A percentile compares a stretch with the other conserved stretches of the same genome.
These are phyloP conservation scores for Aureobasidium sp. DNA, from an alignment of 2,329 filamentous ascomycete genomes.

Conservation along the genomic window DNA sequence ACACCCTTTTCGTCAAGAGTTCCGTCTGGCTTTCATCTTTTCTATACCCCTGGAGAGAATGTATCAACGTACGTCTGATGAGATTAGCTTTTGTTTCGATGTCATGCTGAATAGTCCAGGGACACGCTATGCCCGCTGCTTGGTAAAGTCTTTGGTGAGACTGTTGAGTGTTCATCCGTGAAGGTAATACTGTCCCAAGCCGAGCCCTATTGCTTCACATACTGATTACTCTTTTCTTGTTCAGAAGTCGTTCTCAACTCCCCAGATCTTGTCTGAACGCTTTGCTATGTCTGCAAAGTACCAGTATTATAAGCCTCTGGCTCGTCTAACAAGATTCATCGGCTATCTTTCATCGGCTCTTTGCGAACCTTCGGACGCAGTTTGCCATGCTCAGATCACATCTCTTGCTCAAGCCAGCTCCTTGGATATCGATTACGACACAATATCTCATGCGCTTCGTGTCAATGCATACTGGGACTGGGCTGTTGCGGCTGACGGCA, in stretches of 20 bases:
- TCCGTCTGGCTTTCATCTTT: constrained; percentile 74
- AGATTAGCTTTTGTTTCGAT: not conserved
- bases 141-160: constrained; percentile 48
- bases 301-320: constrained; percentile 64
- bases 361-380: not conserved
- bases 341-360: not conserved
- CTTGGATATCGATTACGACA: constrained; percentile 72
- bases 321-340: constrained; percentile 26
- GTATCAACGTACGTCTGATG: constrained; percentile 29
- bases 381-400: constrained; percentile 46
- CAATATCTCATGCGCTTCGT: constrained; percentile 57
- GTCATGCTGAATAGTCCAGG: constrained; percentile 26
- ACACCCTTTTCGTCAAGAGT: constrained; percentile 68
- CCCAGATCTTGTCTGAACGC: constrained; percentile 50
- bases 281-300: constrained; percentile 57
- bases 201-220: not conserved
- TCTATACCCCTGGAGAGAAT: constrained; percentile 56
- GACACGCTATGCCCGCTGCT: constrained; percentile 52
- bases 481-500: constrained; percentile 23
- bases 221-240: not conserved
- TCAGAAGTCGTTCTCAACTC: constrained; percentile 23
- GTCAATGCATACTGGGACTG: constrained; percentile 57
- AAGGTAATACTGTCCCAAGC: constrained; percentile 32
- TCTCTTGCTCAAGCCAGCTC: constrained; percentile 50
- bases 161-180: constrained; percentile 49